Percentiles rank a stretch among this genome's conserved stretches.
phyloP scores from a whole-genome alignment of 148 eudicot genomes.

The Camellia granthamiana region DNA sequence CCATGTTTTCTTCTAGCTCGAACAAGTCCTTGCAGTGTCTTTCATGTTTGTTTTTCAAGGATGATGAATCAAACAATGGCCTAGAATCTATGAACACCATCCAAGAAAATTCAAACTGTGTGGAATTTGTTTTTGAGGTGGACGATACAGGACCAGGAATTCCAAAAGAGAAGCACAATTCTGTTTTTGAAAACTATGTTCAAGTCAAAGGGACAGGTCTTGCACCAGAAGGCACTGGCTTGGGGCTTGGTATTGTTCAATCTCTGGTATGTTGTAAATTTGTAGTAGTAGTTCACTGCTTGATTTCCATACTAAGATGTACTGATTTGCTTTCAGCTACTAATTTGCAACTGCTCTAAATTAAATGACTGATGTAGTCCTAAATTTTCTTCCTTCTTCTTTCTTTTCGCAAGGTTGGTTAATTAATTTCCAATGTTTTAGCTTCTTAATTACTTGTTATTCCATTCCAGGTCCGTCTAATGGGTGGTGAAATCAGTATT shows the following conservation, averaged over 20 bases:
- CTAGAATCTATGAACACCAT: conserved; percentile 22
- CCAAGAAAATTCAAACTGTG: conserved; percentile 38
- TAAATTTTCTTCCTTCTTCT: background rate
- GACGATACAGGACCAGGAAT: conserved; percentile 86
- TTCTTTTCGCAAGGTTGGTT: background rate
- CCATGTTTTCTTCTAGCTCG: conserved; percentile 37
- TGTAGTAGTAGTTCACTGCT: background rate
- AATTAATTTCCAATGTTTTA: background rate
- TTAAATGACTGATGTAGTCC: no score
- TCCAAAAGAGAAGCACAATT: conserved; percentile 41
- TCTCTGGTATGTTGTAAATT: conserved; percentile 33
- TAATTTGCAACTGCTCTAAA: background rate
- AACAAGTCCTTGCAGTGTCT: conserved; percentile 29
- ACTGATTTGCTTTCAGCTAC: background rate
- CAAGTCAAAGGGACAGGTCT: conserved; percentile 34
- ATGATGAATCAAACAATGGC: conserved; percentile 21
- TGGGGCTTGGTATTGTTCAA: conserved; percentile 53
- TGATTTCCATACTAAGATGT: no score
- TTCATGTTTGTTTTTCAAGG: conserved; percentile 28
- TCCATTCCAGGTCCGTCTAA: conserved; percentile 60
- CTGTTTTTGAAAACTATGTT: conserved; percentile 45
- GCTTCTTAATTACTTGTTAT: background rate
- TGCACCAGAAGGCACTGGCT: conserved; percentile 35
- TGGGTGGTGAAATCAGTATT: conserved; percentile 85
- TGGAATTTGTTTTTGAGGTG: conserved; percentile 78